Evolutionary conservation across 1,139 yeast species (phyloP).

Genomic region (Suhomyces bribrorum): DNA sequence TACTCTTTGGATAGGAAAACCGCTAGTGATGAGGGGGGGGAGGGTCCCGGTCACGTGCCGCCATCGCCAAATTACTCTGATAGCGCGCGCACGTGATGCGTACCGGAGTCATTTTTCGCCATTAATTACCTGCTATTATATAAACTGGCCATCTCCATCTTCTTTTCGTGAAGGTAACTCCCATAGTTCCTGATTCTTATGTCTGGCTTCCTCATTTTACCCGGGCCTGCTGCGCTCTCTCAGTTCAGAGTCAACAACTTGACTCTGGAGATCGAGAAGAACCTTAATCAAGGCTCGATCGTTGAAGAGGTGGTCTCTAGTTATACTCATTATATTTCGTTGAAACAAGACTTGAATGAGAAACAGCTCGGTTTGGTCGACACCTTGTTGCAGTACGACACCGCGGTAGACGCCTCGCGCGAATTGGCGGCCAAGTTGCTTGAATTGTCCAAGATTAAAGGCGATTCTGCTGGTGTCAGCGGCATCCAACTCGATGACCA

Average conservation of each 20-base stretch:
- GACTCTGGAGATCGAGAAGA: conserved; percentile 69
- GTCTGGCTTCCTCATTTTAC: conserved; percentile 53
- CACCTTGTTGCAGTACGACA: conserved; percentile 73
- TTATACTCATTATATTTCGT: conserved; percentile 79
- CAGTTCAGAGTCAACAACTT: conserved; percentile 77
- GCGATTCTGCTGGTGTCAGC: conserved; percentile 30
- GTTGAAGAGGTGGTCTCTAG: conserved; percentile 72
- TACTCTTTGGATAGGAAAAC: neutral
- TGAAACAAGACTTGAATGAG: conserved; percentile 38
- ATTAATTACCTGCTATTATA: neutral
- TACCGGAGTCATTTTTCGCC: neutral
- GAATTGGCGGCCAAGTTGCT: conserved; percentile 50
- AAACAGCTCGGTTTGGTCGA: conserved; percentile 51
- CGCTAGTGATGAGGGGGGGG: neutral
- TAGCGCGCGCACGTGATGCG: neutral
- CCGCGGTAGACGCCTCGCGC: conserved; percentile 58
- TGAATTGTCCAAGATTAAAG: conserved; percentile 26
- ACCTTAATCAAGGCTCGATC: conserved; percentile 58
- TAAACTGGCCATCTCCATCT: neutral
- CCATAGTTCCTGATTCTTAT: conserved; percentile 2
- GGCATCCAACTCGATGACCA: conserved; percentile 43
- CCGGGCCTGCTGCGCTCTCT: conserved; percentile 92
- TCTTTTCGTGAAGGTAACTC: neutral
- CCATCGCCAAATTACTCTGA: neutral
- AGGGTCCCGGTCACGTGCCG: conserved; percentile 1